Evolutionary conservation across 495 filamentous ascomycete species (phyloP), one percentile per base, ranked within the genome.

Genomic region (Daldinia childiae): DNA sequence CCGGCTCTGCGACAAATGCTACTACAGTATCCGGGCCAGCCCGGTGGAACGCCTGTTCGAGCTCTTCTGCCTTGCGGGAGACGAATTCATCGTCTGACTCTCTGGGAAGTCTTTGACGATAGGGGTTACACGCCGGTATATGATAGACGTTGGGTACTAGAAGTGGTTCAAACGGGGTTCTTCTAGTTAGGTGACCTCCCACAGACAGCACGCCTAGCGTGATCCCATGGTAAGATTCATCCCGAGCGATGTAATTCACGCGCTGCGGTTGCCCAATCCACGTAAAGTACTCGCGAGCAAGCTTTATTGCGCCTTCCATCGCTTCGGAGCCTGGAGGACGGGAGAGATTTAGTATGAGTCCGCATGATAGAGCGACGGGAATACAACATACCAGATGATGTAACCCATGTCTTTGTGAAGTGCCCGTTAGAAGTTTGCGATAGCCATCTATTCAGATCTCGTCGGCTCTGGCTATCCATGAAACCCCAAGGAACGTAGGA

Each of bases 1-100:
- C 79, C 3, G 92, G 88, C 74, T 96, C 93, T 1, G 89, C 88
- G 32, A 95, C 80, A 68, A 95, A 94, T 2, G 91, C 93, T 66
- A 87, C 90, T 8, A 95, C 92, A 2, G 81, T 93, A 2, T 90
- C 82, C 0, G 91, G 88, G 0, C 91, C 93, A 3, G 94, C 82
- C 27, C 86, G 82, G 67, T 88, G 82, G 72, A 97, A 94, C 69
- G 93, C 90, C 2, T 84, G 86, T 36, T 95, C 92, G 3, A 97
- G 79, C 72, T 96, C 92, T 8, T 84, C 65, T 11, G 58, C 91
- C 83, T 74, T 74, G 6, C 91, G 83, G 2, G 76, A 72, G 7
- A 93, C 89, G 57, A 80, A 82, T 6, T 75, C 64, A 24, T 78
- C 74, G 45, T 81, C 73, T 0, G 80, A 74, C 59, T 83, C 81